These are phyloP conservation scores for Glonium stellatum DNA, from an alignment of 495 filamentous ascomycete species.

Conservation along the genomic window DNA sequence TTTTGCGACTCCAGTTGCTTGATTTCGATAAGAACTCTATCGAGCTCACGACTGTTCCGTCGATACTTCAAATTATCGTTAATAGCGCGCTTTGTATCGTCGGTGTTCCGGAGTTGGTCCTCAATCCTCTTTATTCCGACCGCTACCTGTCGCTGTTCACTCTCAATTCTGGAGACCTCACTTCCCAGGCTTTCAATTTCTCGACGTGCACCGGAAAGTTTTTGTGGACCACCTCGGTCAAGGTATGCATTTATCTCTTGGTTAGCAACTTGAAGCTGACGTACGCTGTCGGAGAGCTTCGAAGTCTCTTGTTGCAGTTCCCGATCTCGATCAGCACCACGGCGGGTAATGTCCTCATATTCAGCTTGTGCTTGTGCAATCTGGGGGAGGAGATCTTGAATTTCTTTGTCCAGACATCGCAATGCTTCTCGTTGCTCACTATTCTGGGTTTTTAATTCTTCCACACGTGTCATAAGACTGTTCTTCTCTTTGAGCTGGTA, in stretches of 20 bases:
- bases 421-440: conserved; percentile 60
- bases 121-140: conserved; percentile 69
- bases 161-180: conserved; percentile 57
- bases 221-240: conserved; percentile 62
- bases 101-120: conserved; percentile 66
- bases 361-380: conserved; percentile 65
- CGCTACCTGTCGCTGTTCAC: conserved; percentile 59
- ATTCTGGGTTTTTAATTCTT: conserved; percentile 62
- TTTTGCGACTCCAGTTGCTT: conserved; percentile 69
- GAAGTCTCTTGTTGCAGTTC: conserved; percentile 64
- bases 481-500: conserved; percentile 74
- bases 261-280: conserved; percentile 67
- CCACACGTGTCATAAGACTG: conserved; percentile 57
- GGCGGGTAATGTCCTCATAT: conserved; percentile 65
- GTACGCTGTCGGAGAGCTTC: conserved; percentile 61
- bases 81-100: conserved; percentile 73
- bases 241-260: conserved; percentile 75
- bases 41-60: conserved; percentile 58
- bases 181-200: conserved; percentile 62
- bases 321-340: conserved; percentile 65
- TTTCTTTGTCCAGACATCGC: conserved; percentile 57
- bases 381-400: conserved; percentile 63
- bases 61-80: conserved; percentile 81
- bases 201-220: conserved; percentile 60
- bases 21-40: conserved; percentile 63